Evolutionary conservation across 495 filamentous ascomycete species (phyloP).

Genomic region (Podospora australis): DNA sequence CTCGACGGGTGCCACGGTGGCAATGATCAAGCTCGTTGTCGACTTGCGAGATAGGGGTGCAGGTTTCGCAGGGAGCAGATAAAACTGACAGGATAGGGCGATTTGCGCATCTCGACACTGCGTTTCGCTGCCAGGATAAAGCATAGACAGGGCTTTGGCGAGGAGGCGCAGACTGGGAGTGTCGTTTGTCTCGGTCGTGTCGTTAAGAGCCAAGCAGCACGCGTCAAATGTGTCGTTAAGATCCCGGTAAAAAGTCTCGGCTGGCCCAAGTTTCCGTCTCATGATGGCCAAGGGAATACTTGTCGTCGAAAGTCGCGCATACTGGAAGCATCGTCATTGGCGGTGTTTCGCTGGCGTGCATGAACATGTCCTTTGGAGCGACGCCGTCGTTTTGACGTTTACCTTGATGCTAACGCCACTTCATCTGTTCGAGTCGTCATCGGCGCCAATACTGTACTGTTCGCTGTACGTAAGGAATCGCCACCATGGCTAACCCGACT

Average conservation of each 20-base stretch:
- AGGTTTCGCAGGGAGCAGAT: neutral
- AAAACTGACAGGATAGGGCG: constrained; percentile 5
- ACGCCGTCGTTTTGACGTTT: no score
- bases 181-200: neutral
- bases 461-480: no score
- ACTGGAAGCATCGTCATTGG: no score
- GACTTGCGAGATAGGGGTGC: no score
- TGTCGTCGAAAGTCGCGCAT: neutral
- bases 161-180: neutral
- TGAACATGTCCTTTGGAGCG: no score
- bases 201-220: neutral
- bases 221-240: constrained; percentile 1
- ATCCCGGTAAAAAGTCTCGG: neutral
- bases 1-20: neutral
- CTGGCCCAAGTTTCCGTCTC: constrained; percentile 2
- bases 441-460: no score
- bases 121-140: neutral
- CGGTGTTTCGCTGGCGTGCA: no score
- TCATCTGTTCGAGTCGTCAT: no score
- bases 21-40: neutral
- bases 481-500: no score
- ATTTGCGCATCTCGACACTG: neutral
- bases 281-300: constrained; percentile 2
- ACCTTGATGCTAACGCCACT: no score
- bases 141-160: neutral